Percentiles rank a stretch among this genome's conserved stretches.
These are phyloP conservation scores for Suillus spraguei DNA, from an alignment of 768 basidiomycete genomes.

Conservation along the genomic window DNA sequence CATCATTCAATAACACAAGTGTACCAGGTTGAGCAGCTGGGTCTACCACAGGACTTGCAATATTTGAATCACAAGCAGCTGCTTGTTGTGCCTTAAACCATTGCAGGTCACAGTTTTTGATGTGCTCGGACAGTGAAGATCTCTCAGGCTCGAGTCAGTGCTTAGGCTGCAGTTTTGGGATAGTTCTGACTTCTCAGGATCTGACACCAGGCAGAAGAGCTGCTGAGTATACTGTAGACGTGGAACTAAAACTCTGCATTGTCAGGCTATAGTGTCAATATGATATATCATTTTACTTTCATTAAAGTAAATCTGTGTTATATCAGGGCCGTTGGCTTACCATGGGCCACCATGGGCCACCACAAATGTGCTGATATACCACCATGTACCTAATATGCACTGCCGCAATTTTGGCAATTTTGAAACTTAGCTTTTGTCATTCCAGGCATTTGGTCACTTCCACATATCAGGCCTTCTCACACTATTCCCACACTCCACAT, in stretches of 20 bases:
- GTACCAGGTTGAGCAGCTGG: neutral
- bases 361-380: too few species aligned
- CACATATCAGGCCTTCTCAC: too few species aligned
- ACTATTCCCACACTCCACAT: too few species aligned
- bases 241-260: neutral
- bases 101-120: conserved; percentile 33
- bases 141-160: conserved; percentile 19
- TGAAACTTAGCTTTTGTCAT: too few species aligned
- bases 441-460: too few species aligned
- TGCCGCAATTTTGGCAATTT: too few species aligned
- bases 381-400: too few species aligned
- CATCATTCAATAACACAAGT: neutral
- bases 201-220: conserved; percentile 2
- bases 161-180: conserved; percentile 28
- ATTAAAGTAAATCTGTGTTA: too few species aligned
- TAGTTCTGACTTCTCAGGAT: neutral
- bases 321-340: too few species aligned
- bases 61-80: neutral
- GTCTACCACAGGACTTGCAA: neutral
- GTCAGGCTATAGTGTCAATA: too few species aligned
- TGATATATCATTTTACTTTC: too few species aligned
- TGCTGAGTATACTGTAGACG: neutral
- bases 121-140: conserved; percentile 23
- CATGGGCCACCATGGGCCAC: too few species aligned
- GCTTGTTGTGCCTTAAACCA: conserved; percentile 29